Evolutionary conservation across 164 flowering plant genomes (phyloP).

Genomic region (Annona cherimola): DNA sequence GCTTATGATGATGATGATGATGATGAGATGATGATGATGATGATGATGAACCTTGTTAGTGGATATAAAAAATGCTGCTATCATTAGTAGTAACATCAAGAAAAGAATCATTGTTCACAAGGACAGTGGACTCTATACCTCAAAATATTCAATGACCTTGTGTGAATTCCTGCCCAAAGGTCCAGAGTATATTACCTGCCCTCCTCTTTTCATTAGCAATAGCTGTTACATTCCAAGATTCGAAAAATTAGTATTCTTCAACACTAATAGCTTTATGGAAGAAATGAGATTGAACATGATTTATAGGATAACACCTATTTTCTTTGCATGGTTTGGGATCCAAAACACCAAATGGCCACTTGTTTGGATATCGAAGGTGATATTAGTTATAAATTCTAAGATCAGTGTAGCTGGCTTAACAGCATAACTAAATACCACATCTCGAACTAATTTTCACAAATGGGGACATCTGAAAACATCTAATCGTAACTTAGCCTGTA

Average conservation of each 20-base stretch:
- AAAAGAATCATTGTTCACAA: neutral
- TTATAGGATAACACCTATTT: neutral
- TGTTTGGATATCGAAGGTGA: neutral
- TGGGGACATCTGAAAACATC: neutral
- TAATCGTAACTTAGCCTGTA: neutral
- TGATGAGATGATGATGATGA: no score
- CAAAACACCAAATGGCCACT: neutral
- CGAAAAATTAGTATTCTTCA: neutral
- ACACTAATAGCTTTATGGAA: neutral
- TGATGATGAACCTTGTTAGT: neutral
- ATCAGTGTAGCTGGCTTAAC: neutral
- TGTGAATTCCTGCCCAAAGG: constrained; percentile 76
- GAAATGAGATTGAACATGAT: neutral
- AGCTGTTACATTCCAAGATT: constrained; percentile 28
- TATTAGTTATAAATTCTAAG: no score
- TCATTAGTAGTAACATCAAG: neutral
- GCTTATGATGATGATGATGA: no score
- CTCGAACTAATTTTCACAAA: neutral
- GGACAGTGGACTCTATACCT: constrained; percentile 35
- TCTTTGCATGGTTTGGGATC: neutral
- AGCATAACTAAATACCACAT: neutral
- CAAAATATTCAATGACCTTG: constrained; percentile 72
- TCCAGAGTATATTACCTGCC: constrained; percentile 86
- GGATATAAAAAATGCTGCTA: no score
- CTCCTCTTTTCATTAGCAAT: constrained; percentile 89